Conservation (phyloP, 2,329 filamentous ascomycete genomes). For the Aspergillus novoparasiticus region DNA sequence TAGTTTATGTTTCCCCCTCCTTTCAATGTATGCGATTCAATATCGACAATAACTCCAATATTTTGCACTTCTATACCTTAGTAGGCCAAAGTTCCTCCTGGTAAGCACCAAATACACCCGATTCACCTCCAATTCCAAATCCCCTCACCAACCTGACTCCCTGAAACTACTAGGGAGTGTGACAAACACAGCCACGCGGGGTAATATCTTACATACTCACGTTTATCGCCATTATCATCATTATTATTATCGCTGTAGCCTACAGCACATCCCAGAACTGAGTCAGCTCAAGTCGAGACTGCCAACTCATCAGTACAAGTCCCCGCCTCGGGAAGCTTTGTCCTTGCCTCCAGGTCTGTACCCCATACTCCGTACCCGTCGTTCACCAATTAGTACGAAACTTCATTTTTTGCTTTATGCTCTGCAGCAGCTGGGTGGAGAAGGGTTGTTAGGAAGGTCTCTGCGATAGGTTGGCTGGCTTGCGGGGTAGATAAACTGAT, state of each 20-base stretch:
- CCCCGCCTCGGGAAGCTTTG: not conserved
- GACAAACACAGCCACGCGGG: not conserved
- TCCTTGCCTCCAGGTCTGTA: not conserved
- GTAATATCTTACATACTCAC: not conserved
- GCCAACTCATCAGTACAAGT: not conserved
- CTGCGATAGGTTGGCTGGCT: not conserved
- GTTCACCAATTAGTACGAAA: not conserved
- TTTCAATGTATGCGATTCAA: not conserved
- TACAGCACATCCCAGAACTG: not conserved
- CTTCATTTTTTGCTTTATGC: not conserved
- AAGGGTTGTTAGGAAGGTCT: not conserved
- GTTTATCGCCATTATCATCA: not conserved
- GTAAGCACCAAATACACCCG: not conserved
- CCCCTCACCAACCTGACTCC: not conserved
- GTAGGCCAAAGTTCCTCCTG: not conserved
- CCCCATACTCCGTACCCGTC: not conserved
- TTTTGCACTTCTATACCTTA: not conserved
- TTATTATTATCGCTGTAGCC: not conserved
- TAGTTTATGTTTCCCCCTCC: not conserved
- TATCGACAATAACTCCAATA: not conserved
- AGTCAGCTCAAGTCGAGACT: not conserved
- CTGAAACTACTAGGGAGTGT: not conserved
- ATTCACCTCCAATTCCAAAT: not conserved
- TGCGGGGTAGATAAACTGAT: not conserved
- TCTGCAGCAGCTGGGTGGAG: not conserved